Base-by-base conservation (phyloP, 345 rosid genomes). In the Corchorus capsularis region DNA sequence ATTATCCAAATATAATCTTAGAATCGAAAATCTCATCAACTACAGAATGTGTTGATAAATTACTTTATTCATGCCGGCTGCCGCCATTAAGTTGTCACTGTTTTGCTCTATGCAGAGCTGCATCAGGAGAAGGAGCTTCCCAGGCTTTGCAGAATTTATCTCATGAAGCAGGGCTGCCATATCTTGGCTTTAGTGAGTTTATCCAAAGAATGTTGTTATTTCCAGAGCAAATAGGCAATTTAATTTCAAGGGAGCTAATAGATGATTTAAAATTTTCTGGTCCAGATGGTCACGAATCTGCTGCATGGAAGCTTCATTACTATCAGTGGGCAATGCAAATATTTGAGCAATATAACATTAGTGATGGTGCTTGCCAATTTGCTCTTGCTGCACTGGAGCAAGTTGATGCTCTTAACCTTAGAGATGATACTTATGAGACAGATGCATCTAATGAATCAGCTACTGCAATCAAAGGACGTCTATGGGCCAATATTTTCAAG, bases 251-350 rank as follows among this genome's bases (percentile, higher is more conserved):
- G 27, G 27, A 41, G 56, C 47, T 32, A 47, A 62, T 61, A 27
- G 55, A 53, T 39, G 20, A 57, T 63, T 49, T 78, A 4, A 20
- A 6, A 54, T 73, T 54, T 63, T 47, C 32, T 80, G 32, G 68
- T 69, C 64, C 90, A 87, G 97, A 85, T 83, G 87, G 85, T 83
- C 78, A 72, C 20, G 82, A 69, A 68, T 79, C 84, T 79, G 91
- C 90, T 17, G 81, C 87, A 34, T 96, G 98, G 99, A 96, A 90
- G 87, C 94, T 93, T 90, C 91, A 87, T 76, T 96, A 93, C 87
- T 96, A 89, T 83, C 93, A 96, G 78, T 96, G 99, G 99, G 98
- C 88, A 50, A 96, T 96, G 99, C 99, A 90, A 78, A 85, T 89
- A 66, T 96, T 96, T 79, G 98, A 96, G 90, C 98, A 86, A 82